Base-by-base conservation (phyloP, 768 basidiomycete species). In the Tulasnella sp. region DNA sequence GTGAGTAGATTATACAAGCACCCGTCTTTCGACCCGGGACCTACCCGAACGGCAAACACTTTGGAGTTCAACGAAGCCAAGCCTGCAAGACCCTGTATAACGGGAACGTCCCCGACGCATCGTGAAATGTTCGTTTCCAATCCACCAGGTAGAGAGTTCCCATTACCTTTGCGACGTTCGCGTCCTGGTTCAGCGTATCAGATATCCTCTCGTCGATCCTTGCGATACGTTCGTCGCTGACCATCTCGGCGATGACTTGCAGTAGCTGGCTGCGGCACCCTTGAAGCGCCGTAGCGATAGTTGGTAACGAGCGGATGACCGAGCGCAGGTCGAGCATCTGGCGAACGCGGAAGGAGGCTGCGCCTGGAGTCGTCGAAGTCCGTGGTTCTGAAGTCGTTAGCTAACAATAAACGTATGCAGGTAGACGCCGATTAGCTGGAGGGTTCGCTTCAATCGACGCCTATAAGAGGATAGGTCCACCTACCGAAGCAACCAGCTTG, bases 11-110 rank as follows among this genome's bases (percentile, higher is more conserved):
- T 1, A 18, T 28, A 28, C 40, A 72, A 46, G 69, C 72, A 41
- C 42, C n/a, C 42, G 12, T 72, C 74, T 76, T 16, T 37, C 37
- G 37, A n/a, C 79, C n/a, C 48, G 37, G 28, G 3, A 34, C 81
- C 34, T 76, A 91, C 92, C 85, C 92, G 94, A 80, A 98, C 93
- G 2, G 97, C 97, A 86, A 96, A 99, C 34, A 98, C 93, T 76
- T 93, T 90, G 8, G 93, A 90, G 83, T 94, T 96, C 31, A 94
- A 89, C 1, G 92, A 92, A 7, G 88, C 90, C 34, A 96, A 88
- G 12, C 94, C 93, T 28, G 28, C 58, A 2, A 50, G 41, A 11
- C 54, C 77, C 77, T 78, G 6, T 20, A 34, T 31, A 37, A 34
- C 31, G n/a, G 44, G 22, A 24, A 78, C 81, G 76, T 50, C 91